phyloP scores from a whole-genome alignment of 1,284 basidiomycete species.

The Trametes hirsuta region DNA sequence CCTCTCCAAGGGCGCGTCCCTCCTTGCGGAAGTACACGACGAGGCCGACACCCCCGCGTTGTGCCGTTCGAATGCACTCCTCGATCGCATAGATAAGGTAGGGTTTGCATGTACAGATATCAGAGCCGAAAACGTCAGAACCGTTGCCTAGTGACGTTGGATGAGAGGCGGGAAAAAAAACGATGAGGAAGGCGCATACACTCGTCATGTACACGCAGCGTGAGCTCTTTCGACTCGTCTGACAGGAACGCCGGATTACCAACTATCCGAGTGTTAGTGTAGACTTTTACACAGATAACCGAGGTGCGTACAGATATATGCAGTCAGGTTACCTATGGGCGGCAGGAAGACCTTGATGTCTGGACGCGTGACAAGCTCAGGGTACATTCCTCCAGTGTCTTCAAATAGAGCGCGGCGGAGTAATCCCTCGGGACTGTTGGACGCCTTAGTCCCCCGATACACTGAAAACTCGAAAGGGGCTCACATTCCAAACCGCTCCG shows the following conservation, averaged over 20 bases:
- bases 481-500: slow-evolving; percentile 86
- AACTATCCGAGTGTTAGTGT: slow-evolving; percentile 46
- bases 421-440: slow-evolving; percentile 73
- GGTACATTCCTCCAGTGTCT: slow-evolving; percentile 96
- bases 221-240: slow-evolving; percentile 85
- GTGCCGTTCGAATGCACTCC: slow-evolving; percentile 87
- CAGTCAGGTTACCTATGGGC: slow-evolving; percentile 90
- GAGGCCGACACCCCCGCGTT: slow-evolving; percentile 89
- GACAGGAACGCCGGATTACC: slow-evolving; percentile 80
- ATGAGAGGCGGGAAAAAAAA: neutral
- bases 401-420: slow-evolving; percentile 92
- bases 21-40: slow-evolving; percentile 97
- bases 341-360: slow-evolving; percentile 96
- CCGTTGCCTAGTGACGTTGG: slow-evolving; percentile 60
- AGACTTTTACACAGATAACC: too few relatives aligned
- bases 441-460: neutral
- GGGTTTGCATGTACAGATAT: slow-evolving; percentile 95
- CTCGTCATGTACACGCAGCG: slow-evolving; percentile 92
- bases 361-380: slow-evolving; percentile 92
- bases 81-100: slow-evolving; percentile 94
- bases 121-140: slow-evolving; percentile 88
- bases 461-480: slow-evolving; percentile 32
- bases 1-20: slow-evolving; percentile 90
- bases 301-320: slow-evolving; percentile 80
- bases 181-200: slow-evolving; percentile 52